phyloP scores from a whole-genome alignment of 129 eudicot species.

The Saussurea involucrata region DNA sequence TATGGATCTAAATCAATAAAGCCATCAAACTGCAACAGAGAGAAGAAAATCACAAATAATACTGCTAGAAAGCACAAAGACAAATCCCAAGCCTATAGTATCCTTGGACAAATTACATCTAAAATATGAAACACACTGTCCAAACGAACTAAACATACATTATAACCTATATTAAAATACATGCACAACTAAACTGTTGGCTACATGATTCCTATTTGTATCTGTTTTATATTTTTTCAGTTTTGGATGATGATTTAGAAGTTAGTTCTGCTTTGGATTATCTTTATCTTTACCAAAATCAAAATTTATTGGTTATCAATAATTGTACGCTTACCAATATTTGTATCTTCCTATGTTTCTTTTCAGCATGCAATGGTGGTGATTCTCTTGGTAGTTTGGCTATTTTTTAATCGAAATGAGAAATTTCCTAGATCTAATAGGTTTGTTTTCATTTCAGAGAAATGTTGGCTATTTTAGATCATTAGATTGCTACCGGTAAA shows the following conservation, averaged over 20 bases:
- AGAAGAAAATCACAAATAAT: neutral
- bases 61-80: neutral
- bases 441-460: neutral
- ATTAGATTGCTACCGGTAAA: neutral
- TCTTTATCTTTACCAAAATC: neutral
- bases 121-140: neutral
- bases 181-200: neutral
- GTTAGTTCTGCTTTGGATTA: neutral
- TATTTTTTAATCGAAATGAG: neutral
- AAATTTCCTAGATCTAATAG: neutral
- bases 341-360: neutral
- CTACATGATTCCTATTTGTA: no score
- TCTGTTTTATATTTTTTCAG: neutral
- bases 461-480: neutral
- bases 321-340: neutral
- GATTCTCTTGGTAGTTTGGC: neutral
- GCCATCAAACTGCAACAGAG: conserved; percentile 82
- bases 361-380: neutral
- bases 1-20: conserved; percentile 87
- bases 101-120: neutral
- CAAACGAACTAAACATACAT: neutral
- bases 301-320: neutral
- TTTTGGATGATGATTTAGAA: neutral
- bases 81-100: neutral
- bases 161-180: neutral